phyloP scores from a whole-genome alignment of 2,329 filamentous ascomycete species.

The Exophiala viscosa region DNA sequence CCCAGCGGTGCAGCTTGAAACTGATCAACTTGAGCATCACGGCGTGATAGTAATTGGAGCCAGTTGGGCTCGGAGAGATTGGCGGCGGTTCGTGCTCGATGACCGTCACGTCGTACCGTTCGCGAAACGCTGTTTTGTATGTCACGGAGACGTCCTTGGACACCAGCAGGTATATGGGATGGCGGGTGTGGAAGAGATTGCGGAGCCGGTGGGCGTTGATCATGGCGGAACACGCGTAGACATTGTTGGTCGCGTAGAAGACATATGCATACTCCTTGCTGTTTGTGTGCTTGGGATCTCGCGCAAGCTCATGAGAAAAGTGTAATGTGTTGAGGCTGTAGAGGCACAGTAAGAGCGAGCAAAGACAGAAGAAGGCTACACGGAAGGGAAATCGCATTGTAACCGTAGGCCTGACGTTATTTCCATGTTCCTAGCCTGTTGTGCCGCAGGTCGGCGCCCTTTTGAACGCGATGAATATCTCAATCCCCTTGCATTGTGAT shows the following conservation, averaged over 20 bases:
- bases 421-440: too few species aligned
- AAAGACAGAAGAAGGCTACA: neutral
- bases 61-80: neutral
- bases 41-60: constrained; percentile 2
- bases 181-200: neutral
- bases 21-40: constrained; percentile 11
- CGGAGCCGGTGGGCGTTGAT: constrained; percentile 6
- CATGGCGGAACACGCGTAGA: constrained; percentile 8
- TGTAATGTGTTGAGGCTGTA: neutral
- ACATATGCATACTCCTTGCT: constrained; percentile 1
- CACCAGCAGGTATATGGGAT: constrained; percentile 6
- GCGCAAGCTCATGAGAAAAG: neutral
- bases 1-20: constrained; percentile 2
- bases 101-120: constrained; percentile 7
- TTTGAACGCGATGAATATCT: too few species aligned
- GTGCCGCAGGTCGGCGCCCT: too few species aligned
- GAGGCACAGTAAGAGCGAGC: neutral
- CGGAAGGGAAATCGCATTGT: neutral
- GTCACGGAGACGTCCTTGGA: neutral
- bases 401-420: too few species aligned
- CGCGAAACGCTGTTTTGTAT: neutral
- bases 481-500: too few species aligned
- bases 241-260: constrained; percentile 5
- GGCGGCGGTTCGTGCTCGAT: constrained; percentile 7
- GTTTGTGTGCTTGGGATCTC: neutral